phyloP scores from a whole-genome alignment of 805 yeast genomes.

The Nakazawaea ernobii region DNA sequence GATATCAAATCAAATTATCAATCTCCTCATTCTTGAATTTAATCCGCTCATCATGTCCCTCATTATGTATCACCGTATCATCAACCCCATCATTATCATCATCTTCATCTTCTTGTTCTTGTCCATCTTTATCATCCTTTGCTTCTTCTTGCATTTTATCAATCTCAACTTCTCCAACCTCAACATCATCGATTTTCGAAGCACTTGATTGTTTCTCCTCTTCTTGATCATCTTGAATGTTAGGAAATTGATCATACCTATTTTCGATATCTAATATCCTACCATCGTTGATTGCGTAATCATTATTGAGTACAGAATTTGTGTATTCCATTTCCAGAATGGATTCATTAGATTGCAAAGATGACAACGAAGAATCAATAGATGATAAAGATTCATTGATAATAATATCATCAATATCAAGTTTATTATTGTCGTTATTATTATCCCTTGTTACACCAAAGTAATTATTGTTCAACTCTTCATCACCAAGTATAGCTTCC shows the following conservation, averaged over 20 bases:
- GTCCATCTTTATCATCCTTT: background rate
- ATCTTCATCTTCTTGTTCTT: background rate
- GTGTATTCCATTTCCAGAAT: too few relatives aligned
- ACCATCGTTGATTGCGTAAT: background rate
- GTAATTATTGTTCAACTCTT: constrained; percentile 4
- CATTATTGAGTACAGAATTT: background rate
- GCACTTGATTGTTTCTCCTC: background rate
- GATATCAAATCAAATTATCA: background rate
- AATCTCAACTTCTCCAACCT: background rate
- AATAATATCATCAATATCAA: too few relatives aligned
- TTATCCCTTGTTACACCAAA: background rate
- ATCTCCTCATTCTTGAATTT: background rate
- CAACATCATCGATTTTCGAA: background rate
- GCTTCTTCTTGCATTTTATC: too few relatives aligned
- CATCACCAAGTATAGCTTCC: background rate
- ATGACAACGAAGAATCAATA: too few relatives aligned
- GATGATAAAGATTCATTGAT: background rate
- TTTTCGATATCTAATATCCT: background rate
- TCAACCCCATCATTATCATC: constrained; percentile 1
- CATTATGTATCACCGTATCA: constrained; percentile 3
- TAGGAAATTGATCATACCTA: constrained; percentile 7
- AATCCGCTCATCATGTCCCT: background rate
- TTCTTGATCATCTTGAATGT: constrained; percentile 3
- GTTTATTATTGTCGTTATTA: background rate
- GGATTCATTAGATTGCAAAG: too few relatives aligned